Conservation (phyloP, 1,284 basidiomycete species). For the Phlebopus sp. region DNA sequence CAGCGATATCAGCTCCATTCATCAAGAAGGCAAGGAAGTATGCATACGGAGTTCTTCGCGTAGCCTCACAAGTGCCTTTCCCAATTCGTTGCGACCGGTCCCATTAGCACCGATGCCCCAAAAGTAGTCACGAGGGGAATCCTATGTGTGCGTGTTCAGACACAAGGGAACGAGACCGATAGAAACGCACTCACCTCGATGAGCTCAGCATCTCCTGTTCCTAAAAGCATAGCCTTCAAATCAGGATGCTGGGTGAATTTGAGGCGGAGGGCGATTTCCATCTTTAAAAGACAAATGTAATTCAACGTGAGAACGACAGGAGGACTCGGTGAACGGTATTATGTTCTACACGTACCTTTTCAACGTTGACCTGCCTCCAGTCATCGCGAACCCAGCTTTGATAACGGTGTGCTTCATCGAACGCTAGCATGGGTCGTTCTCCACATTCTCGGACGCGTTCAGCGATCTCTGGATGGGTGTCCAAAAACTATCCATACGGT, state of each 20-base stretch:
- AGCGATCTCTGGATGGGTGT: constrained; percentile 53
- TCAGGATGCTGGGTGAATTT: constrained; percentile 65
- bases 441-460: constrained; percentile 64
- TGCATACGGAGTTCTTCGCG: constrained; percentile 43
- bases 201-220: constrained; percentile 58
- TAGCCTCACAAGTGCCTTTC: constrained; percentile 61
- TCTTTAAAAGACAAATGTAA: constrained; percentile 36
- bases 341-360: constrained; percentile 42
- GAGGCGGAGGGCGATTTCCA: constrained; percentile 56
- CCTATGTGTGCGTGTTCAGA: constrained; percentile 32
- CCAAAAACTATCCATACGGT: constrained; percentile 45
- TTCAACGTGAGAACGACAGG: not conserved
- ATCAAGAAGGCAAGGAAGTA: constrained; percentile 5
- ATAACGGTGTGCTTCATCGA: constrained; percentile 63
- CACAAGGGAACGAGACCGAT: not conserved
- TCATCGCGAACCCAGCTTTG: constrained; percentile 55
- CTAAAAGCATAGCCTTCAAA: constrained; percentile 51
- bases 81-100: constrained; percentile 66
- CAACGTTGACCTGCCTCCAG: constrained; percentile 61
- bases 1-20: constrained; percentile 3
- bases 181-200: constrained; percentile 46
- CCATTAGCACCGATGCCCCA: constrained; percentile 65
- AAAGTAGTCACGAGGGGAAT: constrained; percentile 65
- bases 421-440: constrained; percentile 56
- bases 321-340: not conserved